phyloP scores from a whole-genome alignment of 345 rosid genomes.

The Corchorus olitorius region DNA sequence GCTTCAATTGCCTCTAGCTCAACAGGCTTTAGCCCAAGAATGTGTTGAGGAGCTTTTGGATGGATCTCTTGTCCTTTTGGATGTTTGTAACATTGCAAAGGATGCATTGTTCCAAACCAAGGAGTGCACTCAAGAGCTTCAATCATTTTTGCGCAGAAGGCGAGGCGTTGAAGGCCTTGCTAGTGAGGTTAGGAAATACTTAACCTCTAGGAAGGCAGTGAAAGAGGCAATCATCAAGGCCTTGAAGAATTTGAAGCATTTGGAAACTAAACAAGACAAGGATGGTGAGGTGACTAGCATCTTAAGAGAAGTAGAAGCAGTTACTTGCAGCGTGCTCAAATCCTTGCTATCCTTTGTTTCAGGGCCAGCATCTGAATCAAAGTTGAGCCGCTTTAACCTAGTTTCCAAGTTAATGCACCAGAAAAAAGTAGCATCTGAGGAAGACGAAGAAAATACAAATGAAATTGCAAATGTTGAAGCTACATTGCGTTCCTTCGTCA shows the following conservation, averaged over 20 bases:
- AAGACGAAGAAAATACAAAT: constrained; percentile 5
- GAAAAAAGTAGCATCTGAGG: constrained; percentile 28
- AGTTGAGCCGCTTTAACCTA: constrained; percentile 28
- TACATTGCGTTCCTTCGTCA: neutral
- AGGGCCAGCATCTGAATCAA: constrained; percentile 32
- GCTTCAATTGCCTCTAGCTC: constrained; percentile 31
- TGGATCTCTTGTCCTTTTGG: constrained; percentile 33
- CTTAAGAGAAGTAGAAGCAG: constrained; percentile 36
- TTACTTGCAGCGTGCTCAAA: constrained; percentile 28
- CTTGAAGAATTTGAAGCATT: constrained; percentile 28
- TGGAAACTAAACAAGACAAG: constrained; percentile 19
- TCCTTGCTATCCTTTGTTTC: constrained; percentile 40
- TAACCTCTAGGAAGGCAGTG: constrained; percentile 32
- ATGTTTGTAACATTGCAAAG: constrained; percentile 32
- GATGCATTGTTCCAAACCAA: constrained; percentile 23
- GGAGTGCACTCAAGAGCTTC: too few relatives aligned
- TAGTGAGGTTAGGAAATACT: too few relatives aligned
- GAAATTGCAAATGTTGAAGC: too few relatives aligned
- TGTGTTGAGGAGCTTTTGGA: constrained; percentile 27
- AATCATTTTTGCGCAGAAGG: too few relatives aligned
- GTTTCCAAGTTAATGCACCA: constrained; percentile 39
- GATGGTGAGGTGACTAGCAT: constrained; percentile 12
- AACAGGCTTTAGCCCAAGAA: constrained; percentile 27
- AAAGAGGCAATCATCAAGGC: constrained; percentile 46
- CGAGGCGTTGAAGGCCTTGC: too few relatives aligned